phyloP scores from a whole-genome alignment of 108 stramenopile genomes.

The Skeletonema menzelii region DNA sequence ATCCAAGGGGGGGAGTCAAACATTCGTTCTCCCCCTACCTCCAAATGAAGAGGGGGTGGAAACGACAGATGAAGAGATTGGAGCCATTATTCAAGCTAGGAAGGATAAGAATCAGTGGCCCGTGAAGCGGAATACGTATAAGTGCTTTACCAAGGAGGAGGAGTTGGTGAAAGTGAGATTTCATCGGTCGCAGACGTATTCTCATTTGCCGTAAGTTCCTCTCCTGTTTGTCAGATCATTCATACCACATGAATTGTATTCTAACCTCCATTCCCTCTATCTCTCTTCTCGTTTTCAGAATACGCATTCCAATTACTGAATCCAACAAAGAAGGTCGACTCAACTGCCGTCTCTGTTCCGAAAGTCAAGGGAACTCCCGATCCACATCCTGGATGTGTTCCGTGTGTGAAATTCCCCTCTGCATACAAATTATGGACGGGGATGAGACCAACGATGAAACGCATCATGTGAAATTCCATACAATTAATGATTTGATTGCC shows the following conservation, averaged over 20 bases:
- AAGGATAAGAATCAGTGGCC: not conserved
- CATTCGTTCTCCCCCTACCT: not conserved
- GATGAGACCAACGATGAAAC: not conserved
- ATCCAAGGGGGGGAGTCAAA: not conserved
- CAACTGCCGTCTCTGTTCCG: not conserved
- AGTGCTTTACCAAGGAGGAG: not conserved
- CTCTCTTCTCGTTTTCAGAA: not conserved
- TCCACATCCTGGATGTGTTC: conserved; percentile 1
- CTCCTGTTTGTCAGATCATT: not conserved
- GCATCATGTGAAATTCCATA: conserved; percentile 2
- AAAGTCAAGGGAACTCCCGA: not conserved
- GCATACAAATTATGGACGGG: not conserved
- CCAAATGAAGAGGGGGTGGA: not conserved
- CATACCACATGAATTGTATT: not conserved
- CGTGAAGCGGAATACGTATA: conserved; percentile 1
- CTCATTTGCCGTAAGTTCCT: not conserved
- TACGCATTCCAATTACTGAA: not conserved
- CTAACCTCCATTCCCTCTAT: not conserved
- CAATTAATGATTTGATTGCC: not conserved
- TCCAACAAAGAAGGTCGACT: conserved; percentile 2
- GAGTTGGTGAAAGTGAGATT: not conserved
- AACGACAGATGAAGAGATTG: not conserved
- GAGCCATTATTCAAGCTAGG: not conserved
- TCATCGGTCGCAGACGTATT: not conserved
- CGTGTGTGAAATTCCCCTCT: not conserved